Percentiles rank a stretch among this genome's conserved stretches.
phyloP scores from a whole-genome alignment of 306 rosid genomes.

The Sechiopsis laciniata region DNA sequence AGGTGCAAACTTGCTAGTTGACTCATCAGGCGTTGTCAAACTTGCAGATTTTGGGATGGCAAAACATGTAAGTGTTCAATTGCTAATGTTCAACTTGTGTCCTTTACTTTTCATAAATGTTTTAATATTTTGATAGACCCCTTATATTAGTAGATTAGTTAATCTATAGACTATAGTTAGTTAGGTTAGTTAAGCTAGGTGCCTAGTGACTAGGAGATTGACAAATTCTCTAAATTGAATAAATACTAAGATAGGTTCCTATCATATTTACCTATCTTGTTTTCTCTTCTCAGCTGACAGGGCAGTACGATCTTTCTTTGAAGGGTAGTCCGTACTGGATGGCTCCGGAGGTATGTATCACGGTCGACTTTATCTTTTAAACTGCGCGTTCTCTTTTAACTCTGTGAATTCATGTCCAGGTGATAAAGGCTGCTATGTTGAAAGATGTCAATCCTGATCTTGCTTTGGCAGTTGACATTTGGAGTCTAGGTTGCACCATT shows the following conservation, averaged over 20 bases:
- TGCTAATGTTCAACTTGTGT: conserved; percentile 13
- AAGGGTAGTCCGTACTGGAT: conserved; percentile 99
- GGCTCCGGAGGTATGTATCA: conserved; percentile 90
- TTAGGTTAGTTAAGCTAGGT: too few species aligned
- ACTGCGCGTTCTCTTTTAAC: conserved; percentile 9
- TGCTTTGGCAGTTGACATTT: conserved; percentile 86
- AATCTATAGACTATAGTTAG: too few species aligned
- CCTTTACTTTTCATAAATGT: conserved; percentile 10
- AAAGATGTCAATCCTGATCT: conserved; percentile 50
- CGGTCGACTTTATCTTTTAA: conserved; percentile 19
- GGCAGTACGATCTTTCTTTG: conserved; percentile 63
- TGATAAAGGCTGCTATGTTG: conserved; percentile 75
- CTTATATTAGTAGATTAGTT: too few species aligned
- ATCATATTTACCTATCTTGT: conserved; percentile 2
- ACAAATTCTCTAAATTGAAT: too few species aligned
- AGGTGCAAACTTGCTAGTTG: conserved; percentile 93
- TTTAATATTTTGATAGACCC: conserved; percentile 16
- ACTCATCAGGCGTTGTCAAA: conserved; percentile 71
- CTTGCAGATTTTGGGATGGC: conserved; percentile 99
- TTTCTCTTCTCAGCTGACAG: conserved; percentile 56
- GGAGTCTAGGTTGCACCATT: conserved; percentile 96
- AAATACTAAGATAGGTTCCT: too few species aligned
- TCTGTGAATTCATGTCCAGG: conserved; percentile 41
- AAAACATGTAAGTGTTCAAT: conserved; percentile 61
- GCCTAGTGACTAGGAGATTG: too few species aligned